Conservation (phyloP, 2,329 filamentous ascomycete species). For the Ophiostoma triangulosporum region DNA sequence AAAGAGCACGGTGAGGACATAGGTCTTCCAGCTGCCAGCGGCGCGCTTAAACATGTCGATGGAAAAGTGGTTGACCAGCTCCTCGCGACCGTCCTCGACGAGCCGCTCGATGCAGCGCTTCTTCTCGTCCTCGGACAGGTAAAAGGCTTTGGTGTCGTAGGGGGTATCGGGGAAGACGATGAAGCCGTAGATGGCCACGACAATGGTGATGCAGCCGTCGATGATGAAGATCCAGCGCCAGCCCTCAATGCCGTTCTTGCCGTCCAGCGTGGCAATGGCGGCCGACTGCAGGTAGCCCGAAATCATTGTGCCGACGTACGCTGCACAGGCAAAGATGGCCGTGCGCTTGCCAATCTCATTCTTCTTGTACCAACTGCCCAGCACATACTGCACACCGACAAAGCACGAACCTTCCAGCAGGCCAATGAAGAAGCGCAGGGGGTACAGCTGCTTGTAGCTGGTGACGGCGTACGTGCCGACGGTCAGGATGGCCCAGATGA, state of each 20-base stretch:
- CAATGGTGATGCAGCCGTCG: slow-evolving; percentile 34
- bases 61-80: slow-evolving; percentile 14
- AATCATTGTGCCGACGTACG: slow-evolving; percentile 31
- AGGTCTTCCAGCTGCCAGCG: slow-evolving; percentile 17
- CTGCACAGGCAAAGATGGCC: slow-evolving; percentile 48
- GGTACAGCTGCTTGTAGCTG: slow-evolving; percentile 22
- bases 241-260: slow-evolving; percentile 27
- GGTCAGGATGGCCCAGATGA: slow-evolving; percentile 15
- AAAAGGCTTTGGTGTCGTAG: slow-evolving; percentile 22
- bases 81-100: slow-evolving; percentile 17
- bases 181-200: slow-evolving; percentile 36
- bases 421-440: slow-evolving; percentile 40
- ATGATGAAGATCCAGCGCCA: slow-evolving; percentile 44
- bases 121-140: slow-evolving; percentile 21
- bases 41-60: slow-evolving; percentile 16
- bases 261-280: slow-evolving; percentile 24
- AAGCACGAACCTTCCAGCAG: slow-evolving; percentile 39
- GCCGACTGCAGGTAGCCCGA: slow-evolving; percentile 29
- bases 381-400: slow-evolving; percentile 35
- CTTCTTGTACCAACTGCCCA: slow-evolving; percentile 44
- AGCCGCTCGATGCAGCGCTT: slow-evolving; percentile 27
- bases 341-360: slow-evolving; percentile 47
- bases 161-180: slow-evolving; percentile 36
- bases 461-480: slow-evolving; percentile 12
- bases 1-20: slow-evolving; percentile 18